A percentile compares a stretch with the other conserved stretches of the same genome.
Conservation (phyloP, 257 asterid species). For the Verbena officinalis region DNA sequence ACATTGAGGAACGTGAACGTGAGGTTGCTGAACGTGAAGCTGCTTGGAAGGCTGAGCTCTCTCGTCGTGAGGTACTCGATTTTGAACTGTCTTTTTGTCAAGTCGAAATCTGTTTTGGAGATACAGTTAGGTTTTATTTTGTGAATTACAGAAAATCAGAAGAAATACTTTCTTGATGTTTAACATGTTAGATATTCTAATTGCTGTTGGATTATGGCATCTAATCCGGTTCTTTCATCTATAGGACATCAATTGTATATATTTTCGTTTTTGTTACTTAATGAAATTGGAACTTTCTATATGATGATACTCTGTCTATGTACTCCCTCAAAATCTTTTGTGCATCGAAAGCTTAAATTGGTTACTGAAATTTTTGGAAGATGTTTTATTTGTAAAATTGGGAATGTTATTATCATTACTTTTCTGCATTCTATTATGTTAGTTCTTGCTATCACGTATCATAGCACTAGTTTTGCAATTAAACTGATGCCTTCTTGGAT, state of each 20-base stretch:
- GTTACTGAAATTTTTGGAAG: too few species aligned
- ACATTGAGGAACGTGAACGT: conserved; percentile 94
- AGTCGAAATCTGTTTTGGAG: conserved; percentile 5
- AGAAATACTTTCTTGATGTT: not conserved
- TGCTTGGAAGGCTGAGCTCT: conserved; percentile 98
- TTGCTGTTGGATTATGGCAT: not conserved
- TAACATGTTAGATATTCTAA: not conserved
- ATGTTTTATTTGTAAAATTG: too few species aligned
- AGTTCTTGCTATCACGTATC: not conserved
- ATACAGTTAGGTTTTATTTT: not conserved
- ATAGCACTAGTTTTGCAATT: conserved; percentile 1
- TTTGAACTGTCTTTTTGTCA: not conserved
- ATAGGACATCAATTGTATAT: not conserved
- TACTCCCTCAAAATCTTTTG: too few species aligned
- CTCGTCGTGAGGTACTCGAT: conserved; percentile 91
- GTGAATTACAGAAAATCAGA: not conserved
- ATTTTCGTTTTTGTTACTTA: not conserved
- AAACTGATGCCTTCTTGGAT: conserved; percentile 1
- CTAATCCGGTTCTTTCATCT: not conserved
- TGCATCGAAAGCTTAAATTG: too few species aligned
- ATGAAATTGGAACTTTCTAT: too few species aligned
- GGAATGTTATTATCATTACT: too few species aligned
- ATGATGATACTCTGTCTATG: not conserved
- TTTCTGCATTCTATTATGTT: not conserved
- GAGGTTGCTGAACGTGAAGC: conserved; percentile 99